A percentile compares a stretch with the other conserved stretches of the same genome.
phyloP scores from a whole-genome alignment of 1,284 basidiomycete genomes.

The Chondrostereum purpureum region DNA sequence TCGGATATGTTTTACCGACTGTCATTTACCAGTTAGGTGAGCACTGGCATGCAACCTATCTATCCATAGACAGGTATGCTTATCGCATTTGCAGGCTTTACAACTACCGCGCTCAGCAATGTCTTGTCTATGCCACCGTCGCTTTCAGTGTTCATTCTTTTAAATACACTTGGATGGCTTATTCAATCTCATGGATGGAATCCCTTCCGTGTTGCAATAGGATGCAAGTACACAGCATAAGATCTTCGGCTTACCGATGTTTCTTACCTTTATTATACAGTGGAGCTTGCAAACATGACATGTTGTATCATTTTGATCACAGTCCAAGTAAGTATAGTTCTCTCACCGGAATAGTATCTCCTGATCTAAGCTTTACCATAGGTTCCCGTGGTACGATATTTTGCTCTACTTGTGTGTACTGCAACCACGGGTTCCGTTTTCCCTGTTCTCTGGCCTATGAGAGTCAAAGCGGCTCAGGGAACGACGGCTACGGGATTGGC shows the following conservation, averaged over 20 bases:
- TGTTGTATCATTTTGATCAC: conserved; percentile 13
- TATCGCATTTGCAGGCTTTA: conserved; percentile 7
- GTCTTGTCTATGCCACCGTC: conserved; percentile 13
- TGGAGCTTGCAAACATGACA: conserved; percentile 5
- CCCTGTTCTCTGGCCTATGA: conserved; percentile 16
- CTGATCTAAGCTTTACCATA: neutral
- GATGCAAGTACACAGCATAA: conserved; percentile 8
- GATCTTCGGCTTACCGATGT: neutral
- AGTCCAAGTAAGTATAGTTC: conserved; percentile 8
- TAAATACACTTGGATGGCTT: conserved; percentile 10
- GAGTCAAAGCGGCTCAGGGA: conserved; percentile 15
- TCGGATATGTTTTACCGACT: conserved; percentile 16
- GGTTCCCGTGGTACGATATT: conserved; percentile 9
- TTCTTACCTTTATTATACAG: neutral
- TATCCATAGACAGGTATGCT: neutral
- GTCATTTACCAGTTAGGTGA: conserved; percentile 18
- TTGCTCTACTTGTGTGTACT: conserved; percentile 13
- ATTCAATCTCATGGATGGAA: conserved; percentile 8
- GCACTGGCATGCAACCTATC: neutral
- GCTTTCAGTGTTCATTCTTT: conserved; percentile 9
- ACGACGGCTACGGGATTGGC: conserved; percentile 15
- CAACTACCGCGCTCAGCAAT: conserved; percentile 8
- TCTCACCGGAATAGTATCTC: neutral
- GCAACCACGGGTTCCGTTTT: conserved; percentile 12
- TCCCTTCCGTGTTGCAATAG: conserved; percentile 11